Base-by-base conservation (phyloP, 106 monocot species). In the Dendrobium chrysotoxum region DNA sequence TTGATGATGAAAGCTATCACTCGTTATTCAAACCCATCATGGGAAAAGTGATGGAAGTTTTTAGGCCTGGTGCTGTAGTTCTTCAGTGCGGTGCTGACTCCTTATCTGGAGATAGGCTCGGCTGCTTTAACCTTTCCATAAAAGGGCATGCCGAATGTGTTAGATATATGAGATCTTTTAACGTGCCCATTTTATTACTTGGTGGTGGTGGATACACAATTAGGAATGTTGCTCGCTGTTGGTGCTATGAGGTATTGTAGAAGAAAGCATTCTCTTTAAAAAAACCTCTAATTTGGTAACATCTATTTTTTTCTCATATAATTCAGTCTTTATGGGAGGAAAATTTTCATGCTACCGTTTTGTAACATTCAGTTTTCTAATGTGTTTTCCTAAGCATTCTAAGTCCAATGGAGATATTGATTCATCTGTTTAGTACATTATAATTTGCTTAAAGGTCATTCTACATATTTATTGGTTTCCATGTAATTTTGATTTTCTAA, bases 191-290 rank as follows among this genome's bases (percentile, higher is more conserved):
- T 35, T 58, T 92, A 64, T 81, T 92, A 12, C 83, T 92, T 55
- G 91, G 91, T 83, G 91, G 91, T 68, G 91, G 91, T 81, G 91
- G 91, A 28, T 92, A 92, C 81, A 92, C 91, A 54, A 92, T 92
- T 54, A 67, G 91, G 65, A 92, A 92, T 80, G 91, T 92, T 79
- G 91, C 91, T 40, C 88, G 91, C 21, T 92, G 91, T 74, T 92
- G 89, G 91, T 92, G 88, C 46, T 92, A 89, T 76, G 91, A 89
- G 91, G 89, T 92, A 92, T 35, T 31, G 25, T 15, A 15, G 28
- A 70, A 70, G 7, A 70, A 70, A 30, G 9, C 13, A 15, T 35
- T 70, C 15, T 15, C 30, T 70, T 61, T 70, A 31, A 35, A 70
- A 15, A 4, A 4, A 4, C 31, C 15, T 70, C 13, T 1, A 28